These are phyloP conservation scores for Syzygium syzygioides DNA, from an alignment of 441 rosid species.

Conservation along the genomic window DNA sequence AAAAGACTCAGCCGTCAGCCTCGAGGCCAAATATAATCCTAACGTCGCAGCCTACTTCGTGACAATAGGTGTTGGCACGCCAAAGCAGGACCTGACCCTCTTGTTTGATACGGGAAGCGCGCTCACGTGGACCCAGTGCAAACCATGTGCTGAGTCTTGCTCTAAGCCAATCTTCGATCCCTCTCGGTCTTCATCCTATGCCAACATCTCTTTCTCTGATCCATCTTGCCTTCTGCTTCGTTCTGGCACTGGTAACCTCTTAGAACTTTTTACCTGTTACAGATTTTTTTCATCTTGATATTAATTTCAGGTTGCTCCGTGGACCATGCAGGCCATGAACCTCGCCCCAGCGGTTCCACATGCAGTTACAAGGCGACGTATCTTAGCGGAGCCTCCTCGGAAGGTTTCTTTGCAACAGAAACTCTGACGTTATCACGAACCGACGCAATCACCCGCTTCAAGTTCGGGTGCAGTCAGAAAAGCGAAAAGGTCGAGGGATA, in stretches of 20 bases:
- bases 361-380: background rate
- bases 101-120: background rate
- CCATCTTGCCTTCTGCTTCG: background rate
- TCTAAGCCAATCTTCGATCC: background rate
- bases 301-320: background rate
- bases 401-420: background rate
- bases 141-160: background rate
- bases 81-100: background rate
- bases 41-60: background rate
- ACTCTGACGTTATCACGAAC: background rate
- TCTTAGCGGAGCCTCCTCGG: too few relatives aligned
- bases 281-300: too few relatives aligned
- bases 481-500: too few relatives aligned
- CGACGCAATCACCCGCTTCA: background rate
- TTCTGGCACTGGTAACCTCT: background rate
- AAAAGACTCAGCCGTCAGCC: background rate
- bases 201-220: background rate
- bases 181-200: background rate
- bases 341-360: background rate
- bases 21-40: background rate
- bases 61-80: background rate
- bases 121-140: background rate
- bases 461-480: background rate
- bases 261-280: background rate
- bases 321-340: background rate